Conservation (phyloP, 2,329 filamentous ascomycete species). For the Pyricularia grisea region DNA sequence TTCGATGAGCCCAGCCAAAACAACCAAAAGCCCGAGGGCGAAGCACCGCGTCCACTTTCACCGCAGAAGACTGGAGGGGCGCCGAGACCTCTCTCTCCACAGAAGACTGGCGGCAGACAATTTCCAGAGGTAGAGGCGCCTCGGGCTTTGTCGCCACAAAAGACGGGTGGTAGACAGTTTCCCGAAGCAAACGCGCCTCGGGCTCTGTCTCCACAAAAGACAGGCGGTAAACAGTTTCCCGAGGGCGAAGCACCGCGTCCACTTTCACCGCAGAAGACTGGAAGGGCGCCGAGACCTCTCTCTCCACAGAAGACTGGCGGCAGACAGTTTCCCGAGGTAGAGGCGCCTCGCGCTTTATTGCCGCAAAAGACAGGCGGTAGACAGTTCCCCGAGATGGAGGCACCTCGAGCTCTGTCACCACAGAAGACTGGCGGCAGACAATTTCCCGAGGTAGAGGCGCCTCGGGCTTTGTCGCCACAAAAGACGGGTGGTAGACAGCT, state of each 20-base stretch:
- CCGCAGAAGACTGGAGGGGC: slow-evolving; percentile 18
- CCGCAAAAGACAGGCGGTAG: no score
- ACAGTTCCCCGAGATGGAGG: no score
- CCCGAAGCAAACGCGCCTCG: no score
- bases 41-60: slow-evolving; percentile 15
- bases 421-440: not conserved
- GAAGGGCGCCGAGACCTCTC: slow-evolving; percentile 6
- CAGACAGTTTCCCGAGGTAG: no score
- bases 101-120: not conserved
- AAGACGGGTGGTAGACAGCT: not conserved
- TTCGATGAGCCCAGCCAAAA: slow-evolving; percentile 30
- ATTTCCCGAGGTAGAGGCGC: not conserved
- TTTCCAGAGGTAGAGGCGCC: no score
- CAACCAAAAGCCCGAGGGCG: slow-evolving; percentile 9
- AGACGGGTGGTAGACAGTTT: no score
- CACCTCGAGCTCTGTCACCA: no score
- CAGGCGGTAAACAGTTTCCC: no score
- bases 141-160: no score
- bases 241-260: slow-evolving; percentile 10
- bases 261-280: slow-evolving; percentile 20
- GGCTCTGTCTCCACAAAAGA: no score
- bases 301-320: slow-evolving; percentile 5
- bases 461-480: slow-evolving; percentile 3
- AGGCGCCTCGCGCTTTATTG: no score
- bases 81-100: slow-evolving; percentile 4